Conservation (phyloP, 179 eudicot species). For the Kewa caespitosa region DNA sequence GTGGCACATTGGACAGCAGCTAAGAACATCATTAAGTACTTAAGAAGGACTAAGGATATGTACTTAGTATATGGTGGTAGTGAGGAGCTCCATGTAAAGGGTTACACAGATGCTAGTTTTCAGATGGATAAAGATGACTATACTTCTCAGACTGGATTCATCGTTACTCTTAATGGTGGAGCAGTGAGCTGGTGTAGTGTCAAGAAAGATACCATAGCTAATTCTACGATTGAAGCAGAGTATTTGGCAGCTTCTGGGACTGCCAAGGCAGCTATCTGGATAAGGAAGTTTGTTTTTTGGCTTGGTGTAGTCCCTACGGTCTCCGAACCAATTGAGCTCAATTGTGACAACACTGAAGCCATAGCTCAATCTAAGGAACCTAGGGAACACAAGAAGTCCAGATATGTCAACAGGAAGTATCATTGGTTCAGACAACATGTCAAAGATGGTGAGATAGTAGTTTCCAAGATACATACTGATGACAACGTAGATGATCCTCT, state of each 20-base stretch:
- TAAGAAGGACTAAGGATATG: neutral
- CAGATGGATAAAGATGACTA: neutral
- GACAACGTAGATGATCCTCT: neutral
- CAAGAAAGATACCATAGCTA: neutral
- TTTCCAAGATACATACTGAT: neutral
- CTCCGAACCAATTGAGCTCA: neutral
- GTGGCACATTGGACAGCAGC: neutral
- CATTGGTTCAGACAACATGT: neutral
- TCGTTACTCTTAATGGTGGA: constrained; percentile 1
- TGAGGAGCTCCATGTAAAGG: neutral
- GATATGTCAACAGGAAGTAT: neutral
- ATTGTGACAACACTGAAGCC: constrained; percentile 6
- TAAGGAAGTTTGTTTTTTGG: neutral
- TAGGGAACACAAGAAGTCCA: constrained; percentile 1
- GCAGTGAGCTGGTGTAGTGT: neutral
- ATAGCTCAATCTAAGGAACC: constrained; percentile 11
- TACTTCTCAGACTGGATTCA: neutral
- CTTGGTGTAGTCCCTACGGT: neutral
- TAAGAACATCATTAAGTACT: neutral
- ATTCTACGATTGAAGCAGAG: neutral
- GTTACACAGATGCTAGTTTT: neutral
- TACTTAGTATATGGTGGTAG: neutral
- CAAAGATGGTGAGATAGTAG: neutral
- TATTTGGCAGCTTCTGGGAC: neutral
- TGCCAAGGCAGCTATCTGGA: neutral